phyloP scores from a whole-genome alignment of 805 yeast genomes.

The Spathaspora girioi region DNA sequence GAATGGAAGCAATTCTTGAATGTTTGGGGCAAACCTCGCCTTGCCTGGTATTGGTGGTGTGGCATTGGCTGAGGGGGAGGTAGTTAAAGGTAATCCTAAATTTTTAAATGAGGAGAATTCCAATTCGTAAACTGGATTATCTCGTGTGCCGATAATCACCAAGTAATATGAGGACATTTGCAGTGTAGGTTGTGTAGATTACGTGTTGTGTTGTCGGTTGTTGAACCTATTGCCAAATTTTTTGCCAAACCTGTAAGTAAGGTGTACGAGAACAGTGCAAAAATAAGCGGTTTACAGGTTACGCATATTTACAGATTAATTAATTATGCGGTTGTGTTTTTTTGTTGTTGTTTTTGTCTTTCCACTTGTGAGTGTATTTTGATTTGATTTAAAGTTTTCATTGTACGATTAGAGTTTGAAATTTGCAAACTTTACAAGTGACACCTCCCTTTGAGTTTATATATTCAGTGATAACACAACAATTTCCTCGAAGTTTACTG shows the following conservation, averaged over 20 bases:
- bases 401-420: too few relatives aligned
- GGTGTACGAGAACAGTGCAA: not conserved
- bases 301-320: not conserved
- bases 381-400: not conserved
- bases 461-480: too few relatives aligned
- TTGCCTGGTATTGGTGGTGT: constrained; percentile 39
- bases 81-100: constrained; percentile 1
- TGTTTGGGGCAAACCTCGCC: constrained; percentile 60
- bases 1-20: constrained; percentile 81
- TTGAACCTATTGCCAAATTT: too few relatives aligned
- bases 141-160: constrained; percentile 82
- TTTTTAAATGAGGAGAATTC: constrained; percentile 72
- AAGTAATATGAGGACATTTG: constrained; percentile 74
- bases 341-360: not conserved
- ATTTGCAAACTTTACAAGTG: too few relatives aligned
- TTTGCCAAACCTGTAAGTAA: too few relatives aligned
- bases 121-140: constrained; percentile 81
- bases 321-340: not conserved
- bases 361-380: not conserved
- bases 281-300: not conserved
- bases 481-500: not conserved
- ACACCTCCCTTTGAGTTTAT: too few relatives aligned
- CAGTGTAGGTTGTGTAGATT: not conserved
- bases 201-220: not conserved
- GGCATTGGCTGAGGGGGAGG: not conserved